Percentiles rank a stretch among this genome's conserved stretches.
Conservation (phyloP, 441 rosid genomes). For the Hura crepitans region DNA sequence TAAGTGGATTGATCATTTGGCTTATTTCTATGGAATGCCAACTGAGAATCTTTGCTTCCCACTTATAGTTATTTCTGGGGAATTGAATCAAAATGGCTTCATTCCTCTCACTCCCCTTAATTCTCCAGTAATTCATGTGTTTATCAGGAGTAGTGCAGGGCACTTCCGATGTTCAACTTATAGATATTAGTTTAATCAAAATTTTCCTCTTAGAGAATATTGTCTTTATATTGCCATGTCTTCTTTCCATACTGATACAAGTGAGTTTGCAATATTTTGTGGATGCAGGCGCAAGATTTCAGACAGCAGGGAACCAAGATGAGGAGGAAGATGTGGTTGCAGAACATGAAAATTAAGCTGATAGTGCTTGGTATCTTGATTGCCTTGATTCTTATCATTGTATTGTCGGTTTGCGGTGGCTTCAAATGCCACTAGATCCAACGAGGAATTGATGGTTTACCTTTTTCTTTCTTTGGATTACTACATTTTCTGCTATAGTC, state of each 20-base stretch:
- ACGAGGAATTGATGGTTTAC: neutral
- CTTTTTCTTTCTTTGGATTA: constrained; percentile 10
- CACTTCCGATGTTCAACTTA: too few species aligned
- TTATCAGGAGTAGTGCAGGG: neutral
- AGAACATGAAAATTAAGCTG: constrained; percentile 94
- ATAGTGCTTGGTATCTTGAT: constrained; percentile 65
- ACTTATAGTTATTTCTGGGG: neutral
- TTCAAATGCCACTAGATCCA: constrained; percentile 47
- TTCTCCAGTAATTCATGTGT: too few species aligned
- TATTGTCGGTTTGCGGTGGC: constrained; percentile 70
- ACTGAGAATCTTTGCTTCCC: too few species aligned
- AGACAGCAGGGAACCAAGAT: constrained; percentile 81
- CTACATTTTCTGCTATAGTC: constrained; percentile 20
- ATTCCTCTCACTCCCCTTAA: neutral
- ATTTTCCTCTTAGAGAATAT: neutral
- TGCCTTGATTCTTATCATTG: constrained; percentile 68
- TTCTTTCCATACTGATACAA: neutral
- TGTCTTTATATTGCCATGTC: neutral
- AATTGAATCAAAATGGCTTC: neutral
- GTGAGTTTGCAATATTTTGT: neutral
- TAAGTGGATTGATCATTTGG: constrained; percentile 26
- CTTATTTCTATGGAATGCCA: neutral
- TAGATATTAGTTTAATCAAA: too few species aligned
- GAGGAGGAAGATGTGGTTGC: constrained; percentile 84
- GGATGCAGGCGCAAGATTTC: constrained; percentile 82